phyloP scores from a whole-genome alignment of 768 basidiomycete species.

The Astraeus odoratus region DNA sequence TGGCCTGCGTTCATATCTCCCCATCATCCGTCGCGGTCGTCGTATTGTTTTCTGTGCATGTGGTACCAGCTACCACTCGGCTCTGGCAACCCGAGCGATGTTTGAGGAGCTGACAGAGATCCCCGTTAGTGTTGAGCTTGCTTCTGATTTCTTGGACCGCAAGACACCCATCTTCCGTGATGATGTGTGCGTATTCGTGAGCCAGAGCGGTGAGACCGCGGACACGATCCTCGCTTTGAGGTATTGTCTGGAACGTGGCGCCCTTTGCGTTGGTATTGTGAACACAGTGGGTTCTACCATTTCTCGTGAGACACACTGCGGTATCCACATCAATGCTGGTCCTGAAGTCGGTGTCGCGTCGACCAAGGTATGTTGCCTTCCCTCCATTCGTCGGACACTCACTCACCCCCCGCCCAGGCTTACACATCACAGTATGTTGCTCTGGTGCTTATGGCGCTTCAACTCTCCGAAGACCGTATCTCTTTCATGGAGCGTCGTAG shows the following conservation, averaged over 20 bases:
- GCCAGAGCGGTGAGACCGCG: constrained; percentile 97
- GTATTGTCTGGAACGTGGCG: constrained; percentile 95
- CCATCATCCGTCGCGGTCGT: constrained; percentile 90
- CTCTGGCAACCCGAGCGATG: constrained; percentile 91
- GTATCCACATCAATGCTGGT: constrained; percentile 99
- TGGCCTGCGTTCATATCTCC: constrained; percentile 90
- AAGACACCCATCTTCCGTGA: constrained; percentile 99
- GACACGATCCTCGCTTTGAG: constrained; percentile 95
- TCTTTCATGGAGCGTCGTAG: constrained; percentile 85
- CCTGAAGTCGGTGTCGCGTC: constrained; percentile 99
- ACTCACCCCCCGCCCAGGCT: constrained; percentile 42
- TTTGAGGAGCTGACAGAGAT: constrained; percentile 99
- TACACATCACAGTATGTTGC: constrained; percentile 99
- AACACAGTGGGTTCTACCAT: constrained; percentile 98
- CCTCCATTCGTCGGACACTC: background rate
- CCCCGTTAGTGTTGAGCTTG: constrained; percentile 93
- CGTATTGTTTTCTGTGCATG: constrained; percentile 98
- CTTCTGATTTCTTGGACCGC: constrained; percentile 96
- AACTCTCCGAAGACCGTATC: constrained; percentile 95
- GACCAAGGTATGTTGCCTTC: constrained; percentile 59
- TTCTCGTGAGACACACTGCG: constrained; percentile 97
- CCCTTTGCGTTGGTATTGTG: constrained; percentile 94
- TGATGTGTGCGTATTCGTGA: constrained; percentile 93
- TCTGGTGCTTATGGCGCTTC: constrained; percentile 96
- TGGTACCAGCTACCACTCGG: constrained; percentile 97